Conservation (phyloP, 345 rosid species). For the Trapa incisa region DNA sequence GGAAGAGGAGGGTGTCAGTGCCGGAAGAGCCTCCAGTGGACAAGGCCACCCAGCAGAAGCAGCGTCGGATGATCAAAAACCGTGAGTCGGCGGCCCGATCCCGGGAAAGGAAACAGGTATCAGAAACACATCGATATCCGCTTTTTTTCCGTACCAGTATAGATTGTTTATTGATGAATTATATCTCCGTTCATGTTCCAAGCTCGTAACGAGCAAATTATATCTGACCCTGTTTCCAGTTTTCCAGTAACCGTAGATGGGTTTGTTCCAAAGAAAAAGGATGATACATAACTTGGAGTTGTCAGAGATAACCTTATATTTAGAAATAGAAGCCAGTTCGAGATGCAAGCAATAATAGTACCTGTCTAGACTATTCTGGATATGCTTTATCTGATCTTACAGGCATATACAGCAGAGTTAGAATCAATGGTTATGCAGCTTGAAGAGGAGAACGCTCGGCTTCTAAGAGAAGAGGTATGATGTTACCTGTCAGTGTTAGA, state of each 20-base stretch:
- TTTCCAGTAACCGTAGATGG: neutral
- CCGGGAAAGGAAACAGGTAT: conserved; percentile 49
- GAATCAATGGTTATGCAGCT: conserved; percentile 40
- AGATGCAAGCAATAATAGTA: neutral
- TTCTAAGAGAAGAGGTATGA: conserved; percentile 40
- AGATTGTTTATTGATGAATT: neutral
- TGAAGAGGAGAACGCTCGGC: conserved; percentile 43
- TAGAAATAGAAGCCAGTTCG: too few relatives aligned
- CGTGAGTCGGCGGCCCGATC: conserved; percentile 61
- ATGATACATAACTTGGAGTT: too few relatives aligned
- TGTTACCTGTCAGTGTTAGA: neutral
- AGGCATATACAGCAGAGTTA: conserved; percentile 55
- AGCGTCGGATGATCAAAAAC: conserved; percentile 53
- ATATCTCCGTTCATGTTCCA: neutral
- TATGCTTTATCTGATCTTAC: conserved; percentile 7
- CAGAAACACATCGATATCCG: neutral
- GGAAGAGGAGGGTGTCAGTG: conserved; percentile 32
- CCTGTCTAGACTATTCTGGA: neutral
- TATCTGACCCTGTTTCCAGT: neutral
- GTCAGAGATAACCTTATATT: too few relatives aligned
- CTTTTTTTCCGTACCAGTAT: neutral
- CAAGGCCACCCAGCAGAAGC: conserved; percentile 55
- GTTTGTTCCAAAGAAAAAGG: too few relatives aligned
- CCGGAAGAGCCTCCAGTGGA: conserved; percentile 39
- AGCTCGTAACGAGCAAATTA: neutral